phyloP scores from a whole-genome alignment of 2,329 filamentous ascomycete genomes.

The Trichophyton schoenleinii region DNA sequence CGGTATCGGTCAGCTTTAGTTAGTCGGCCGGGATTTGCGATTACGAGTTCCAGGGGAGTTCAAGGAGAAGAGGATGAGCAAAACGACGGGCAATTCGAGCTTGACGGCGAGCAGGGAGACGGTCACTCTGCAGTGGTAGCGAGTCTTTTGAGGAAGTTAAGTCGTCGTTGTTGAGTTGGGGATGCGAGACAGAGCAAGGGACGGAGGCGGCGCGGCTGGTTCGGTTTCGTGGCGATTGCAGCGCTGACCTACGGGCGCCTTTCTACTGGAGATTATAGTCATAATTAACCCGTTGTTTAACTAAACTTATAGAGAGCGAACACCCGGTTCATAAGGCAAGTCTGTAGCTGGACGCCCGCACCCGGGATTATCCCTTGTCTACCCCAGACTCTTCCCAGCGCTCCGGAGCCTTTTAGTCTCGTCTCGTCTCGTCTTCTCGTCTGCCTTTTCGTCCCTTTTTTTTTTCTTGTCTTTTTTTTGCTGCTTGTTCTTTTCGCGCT shows the following conservation, averaged over 20 bases:
- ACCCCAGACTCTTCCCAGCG: not conserved
- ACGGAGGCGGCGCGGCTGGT: not conserved
- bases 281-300: not conserved
- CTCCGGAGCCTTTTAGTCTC: not conserved
- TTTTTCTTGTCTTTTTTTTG: not conserved
- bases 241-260: not conserved
- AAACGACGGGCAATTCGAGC: no score
- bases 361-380: not conserved
- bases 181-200: not conserved
- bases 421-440: not conserved
- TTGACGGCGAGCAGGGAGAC: not conserved
- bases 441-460: not conserved
- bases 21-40: not conserved
- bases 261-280: not conserved
- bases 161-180: no score
- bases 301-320: not conserved
- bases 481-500: not conserved
- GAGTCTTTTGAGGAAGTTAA: not conserved
- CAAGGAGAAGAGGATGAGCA: not conserved
- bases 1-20: not conserved
- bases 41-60: not conserved
- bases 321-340: not conserved
- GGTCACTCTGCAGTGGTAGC: not conserved
- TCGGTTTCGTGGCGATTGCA: not conserved
- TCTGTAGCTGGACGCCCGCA: no score